Conservation (phyloP, 768 basidiomycete species). For the Serendipita sp. region DNA sequence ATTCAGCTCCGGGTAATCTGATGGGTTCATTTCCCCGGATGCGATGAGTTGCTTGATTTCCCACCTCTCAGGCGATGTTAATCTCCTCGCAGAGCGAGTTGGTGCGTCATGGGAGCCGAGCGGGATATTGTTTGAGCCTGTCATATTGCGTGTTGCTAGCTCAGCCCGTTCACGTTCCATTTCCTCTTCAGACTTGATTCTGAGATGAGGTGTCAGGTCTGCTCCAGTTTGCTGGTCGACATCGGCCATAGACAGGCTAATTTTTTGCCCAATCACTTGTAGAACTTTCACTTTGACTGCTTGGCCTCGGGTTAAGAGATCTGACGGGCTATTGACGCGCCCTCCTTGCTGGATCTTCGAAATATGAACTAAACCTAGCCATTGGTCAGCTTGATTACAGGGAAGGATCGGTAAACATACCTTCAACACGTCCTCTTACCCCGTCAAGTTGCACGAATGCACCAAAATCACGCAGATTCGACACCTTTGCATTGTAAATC, state of each 20-base stretch:
- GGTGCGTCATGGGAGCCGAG: slow-evolving; percentile 36
- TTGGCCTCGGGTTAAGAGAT: slow-evolving; percentile 73
- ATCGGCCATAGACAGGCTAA: slow-evolving; percentile 93
- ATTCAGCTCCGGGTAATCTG: slow-evolving; percentile 87
- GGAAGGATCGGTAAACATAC: slow-evolving; percentile 28
- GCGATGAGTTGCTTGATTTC: slow-evolving; percentile 98
- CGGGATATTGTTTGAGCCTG: slow-evolving; percentile 80
- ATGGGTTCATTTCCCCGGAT: slow-evolving; percentile 78
- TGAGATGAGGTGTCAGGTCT: slow-evolving; percentile 87
- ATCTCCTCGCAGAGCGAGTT: slow-evolving; percentile 65
- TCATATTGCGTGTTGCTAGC: slow-evolving; percentile 43
- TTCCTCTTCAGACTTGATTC: slow-evolving; percentile 88
- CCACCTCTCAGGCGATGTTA: slow-evolving; percentile 96
- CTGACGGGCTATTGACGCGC: slow-evolving; percentile 72
- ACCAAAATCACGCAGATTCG: slow-evolving; percentile 85
- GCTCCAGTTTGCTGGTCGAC: slow-evolving; percentile 82
- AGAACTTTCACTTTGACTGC: slow-evolving; percentile 91
- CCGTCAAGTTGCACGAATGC: slow-evolving; percentile 88
- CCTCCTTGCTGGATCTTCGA: slow-evolving; percentile 77
- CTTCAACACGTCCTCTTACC: slow-evolving; percentile 70
- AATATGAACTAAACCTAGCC: slow-evolving; percentile 87
- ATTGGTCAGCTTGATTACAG: slow-evolving; percentile 9
- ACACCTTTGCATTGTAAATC: slow-evolving; percentile 78
- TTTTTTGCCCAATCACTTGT: slow-evolving; percentile 66
- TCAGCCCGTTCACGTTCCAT: slow-evolving; percentile 59